These are phyloP conservation scores for Boeremia lycopersici DNA, from an alignment of 2,329 filamentous ascomycete genomes.

Conservation along the genomic window DNA sequence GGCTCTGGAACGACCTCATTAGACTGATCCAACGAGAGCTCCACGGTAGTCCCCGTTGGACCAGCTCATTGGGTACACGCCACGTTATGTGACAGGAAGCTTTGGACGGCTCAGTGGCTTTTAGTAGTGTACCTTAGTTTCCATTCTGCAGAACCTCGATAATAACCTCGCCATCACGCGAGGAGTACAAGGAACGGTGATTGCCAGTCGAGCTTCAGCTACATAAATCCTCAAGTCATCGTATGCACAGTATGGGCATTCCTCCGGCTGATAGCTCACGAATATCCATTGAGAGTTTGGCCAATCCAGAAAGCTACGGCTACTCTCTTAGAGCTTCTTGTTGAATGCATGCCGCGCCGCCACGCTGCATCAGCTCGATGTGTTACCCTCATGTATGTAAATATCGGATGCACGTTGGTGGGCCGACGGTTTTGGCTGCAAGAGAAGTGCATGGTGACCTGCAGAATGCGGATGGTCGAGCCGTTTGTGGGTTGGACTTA, in stretches of 20 bases:
- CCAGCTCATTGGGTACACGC: constrained; percentile 1
- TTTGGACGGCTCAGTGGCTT: constrained; percentile 7
- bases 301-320: too few relatives aligned
- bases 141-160: background rate
- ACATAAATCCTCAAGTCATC: too few relatives aligned
- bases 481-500: background rate
- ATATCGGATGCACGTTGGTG: background rate
- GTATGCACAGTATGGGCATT: too few relatives aligned
- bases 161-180: constrained; percentile 1
- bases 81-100: constrained; percentile 8
- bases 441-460: background rate
- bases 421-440: background rate
- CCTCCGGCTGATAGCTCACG: too few relatives aligned
- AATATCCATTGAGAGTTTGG: too few relatives aligned
- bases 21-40: background rate
- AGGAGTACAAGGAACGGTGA: too few relatives aligned
- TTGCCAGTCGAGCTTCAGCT: too few relatives aligned
- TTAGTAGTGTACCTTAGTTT: constrained; percentile 4
- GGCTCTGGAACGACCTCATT: constrained; percentile 1
- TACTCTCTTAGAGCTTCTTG: too few relatives aligned
- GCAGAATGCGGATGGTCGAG: constrained; percentile 8
- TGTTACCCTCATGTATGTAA: background rate
- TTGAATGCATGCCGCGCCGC: background rate
- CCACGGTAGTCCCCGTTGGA: background rate
- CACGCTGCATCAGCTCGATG: too few relatives aligned